Evolutionary conservation across 257 asterid species (phyloP), one percentile per base, ranked within the genome.

Genomic region (Rauvolfia tetraphylla): DNA sequence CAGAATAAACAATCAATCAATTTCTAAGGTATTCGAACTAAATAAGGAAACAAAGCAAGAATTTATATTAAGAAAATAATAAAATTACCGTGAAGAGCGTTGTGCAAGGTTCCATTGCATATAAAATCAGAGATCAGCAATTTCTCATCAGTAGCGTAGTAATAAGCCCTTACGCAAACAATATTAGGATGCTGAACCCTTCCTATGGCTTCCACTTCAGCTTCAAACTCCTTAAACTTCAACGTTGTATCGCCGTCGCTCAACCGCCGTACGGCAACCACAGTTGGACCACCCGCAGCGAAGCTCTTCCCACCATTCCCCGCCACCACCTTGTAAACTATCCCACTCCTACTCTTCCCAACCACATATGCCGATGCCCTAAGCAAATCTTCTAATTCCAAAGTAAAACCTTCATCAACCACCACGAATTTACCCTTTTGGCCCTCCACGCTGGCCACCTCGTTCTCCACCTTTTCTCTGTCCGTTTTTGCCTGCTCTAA

Each of bases 331-430:
- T 84, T 95, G 72, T 95, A 95, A 82, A 93, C 94, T 80, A 93
- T 95, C 68, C 97, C 98, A 77, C 90, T 90, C 89, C 88, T 88
- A 78, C 98, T 91, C 74, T 95, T 95, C n/a, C 99, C 98, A 29
- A 93, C 89, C 20, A 92, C 98, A 82, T 92, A 93, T 74, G 99
- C 99, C 6, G 99, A 95, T 12, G 99, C 97, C 90, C 98, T 90
- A 81, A 95, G 79, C 81, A 95, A 83, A 89, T 95, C 99, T 83
- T 95, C 99, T 70, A 95, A 79, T 41, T 91, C 99, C 90, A 95
- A 83, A 25, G 79, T 83, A 76, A 95, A 89, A 76, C 96, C 93
- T 74, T 90, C 96, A 73, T 93, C 95, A 2, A 95, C n/a, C 17
- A 85, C 89, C 3, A 86, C 91, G 51, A 88, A 95, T 86, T 87